Evolutionary conservation across 257 asterid genomes (phyloP).

Genomic region (Solanum habrochaites): DNA sequence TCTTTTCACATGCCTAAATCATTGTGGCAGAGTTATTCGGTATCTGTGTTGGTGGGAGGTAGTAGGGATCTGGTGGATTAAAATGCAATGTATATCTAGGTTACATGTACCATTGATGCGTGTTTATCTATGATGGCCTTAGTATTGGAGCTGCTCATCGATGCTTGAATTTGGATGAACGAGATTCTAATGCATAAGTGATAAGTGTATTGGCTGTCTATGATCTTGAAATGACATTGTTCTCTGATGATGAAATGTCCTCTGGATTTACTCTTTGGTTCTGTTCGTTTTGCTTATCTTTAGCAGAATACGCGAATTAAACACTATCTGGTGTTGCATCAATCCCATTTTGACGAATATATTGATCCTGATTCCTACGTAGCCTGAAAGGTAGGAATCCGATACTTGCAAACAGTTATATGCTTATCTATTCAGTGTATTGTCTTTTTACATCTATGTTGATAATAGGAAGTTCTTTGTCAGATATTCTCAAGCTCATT

Average conservation of each 20-base stretch:
- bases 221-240: background rate
- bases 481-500: background rate
- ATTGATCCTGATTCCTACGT: background rate
- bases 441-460: background rate
- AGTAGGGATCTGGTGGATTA: background rate
- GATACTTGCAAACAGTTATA: background rate
- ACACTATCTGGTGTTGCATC: background rate
- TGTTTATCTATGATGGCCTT: background rate
- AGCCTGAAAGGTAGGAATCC: too few species aligned
- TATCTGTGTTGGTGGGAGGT: background rate
- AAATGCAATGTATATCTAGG: too few species aligned
- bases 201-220: background rate
- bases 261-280: background rate
- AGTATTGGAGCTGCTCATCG: background rate
- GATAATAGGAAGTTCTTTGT: background rate
- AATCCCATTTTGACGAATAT: background rate
- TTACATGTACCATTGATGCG: rapidly evolving
- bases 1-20: background rate
- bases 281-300: background rate
- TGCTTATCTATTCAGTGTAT: background rate
- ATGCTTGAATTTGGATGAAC: background rate
- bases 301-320: background rate
- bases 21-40: background rate
- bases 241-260: background rate
- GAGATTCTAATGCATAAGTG: background rate